These are phyloP conservation scores for Ceratobasidium sp. DNA, from an alignment of 1,284 basidiomycete genomes.

Conservation along the genomic window DNA sequence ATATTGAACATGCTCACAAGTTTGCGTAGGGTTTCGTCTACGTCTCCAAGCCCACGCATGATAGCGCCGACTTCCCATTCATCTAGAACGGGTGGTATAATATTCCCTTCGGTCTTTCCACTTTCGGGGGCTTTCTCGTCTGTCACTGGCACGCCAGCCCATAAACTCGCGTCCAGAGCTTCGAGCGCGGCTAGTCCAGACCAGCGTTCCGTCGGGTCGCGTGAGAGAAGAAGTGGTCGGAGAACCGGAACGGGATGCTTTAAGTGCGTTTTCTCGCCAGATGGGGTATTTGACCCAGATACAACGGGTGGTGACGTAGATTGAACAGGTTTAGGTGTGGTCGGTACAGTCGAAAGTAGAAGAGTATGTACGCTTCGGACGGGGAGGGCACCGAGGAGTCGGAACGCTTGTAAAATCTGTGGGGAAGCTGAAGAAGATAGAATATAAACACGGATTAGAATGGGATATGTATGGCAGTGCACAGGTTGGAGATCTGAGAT, in stretches of 20 bases:
- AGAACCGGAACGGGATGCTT: constrained; percentile 64
- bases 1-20: constrained; percentile 3
- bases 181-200: constrained; percentile 74
- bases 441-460: neutral
- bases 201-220: constrained; percentile 71
- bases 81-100: constrained; percentile 34
- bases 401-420: constrained; percentile 32
- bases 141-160: constrained; percentile 64
- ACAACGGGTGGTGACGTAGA: constrained; percentile 14
- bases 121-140: neutral
- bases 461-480: neutral
- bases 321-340: neutral
- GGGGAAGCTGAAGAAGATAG: constrained; percentile 17
- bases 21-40: constrained; percentile 23
- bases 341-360: constrained; percentile 5
- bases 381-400: constrained; percentile 28
- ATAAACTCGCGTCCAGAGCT: constrained; percentile 68
- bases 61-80: constrained; percentile 34
- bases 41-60: constrained; percentile 31
- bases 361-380: constrained; percentile 12
- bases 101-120: neutral
- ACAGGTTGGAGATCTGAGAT: neutral
- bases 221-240: constrained; percentile 68
- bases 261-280: constrained; percentile 38
- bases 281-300: constrained; percentile 21